Base-by-base conservation (phyloP, 768 basidiomycete genomes). In the Pholiota microspora region DNA sequence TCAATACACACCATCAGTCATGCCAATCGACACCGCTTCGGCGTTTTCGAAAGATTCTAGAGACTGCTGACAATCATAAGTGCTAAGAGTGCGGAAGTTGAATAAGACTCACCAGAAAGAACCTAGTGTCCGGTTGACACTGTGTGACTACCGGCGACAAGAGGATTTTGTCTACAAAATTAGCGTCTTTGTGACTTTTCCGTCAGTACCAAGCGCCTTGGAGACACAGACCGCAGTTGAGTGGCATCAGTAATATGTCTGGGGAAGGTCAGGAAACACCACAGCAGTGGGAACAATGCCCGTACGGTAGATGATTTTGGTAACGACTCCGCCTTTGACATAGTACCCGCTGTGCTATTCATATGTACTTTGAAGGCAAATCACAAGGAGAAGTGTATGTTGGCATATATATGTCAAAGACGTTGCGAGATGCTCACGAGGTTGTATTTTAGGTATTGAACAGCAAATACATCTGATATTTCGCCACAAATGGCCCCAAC, bases 61-160 rank as follows among this genome's bases (percentile, higher is more conserved):
- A n/a, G n/a, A n/a, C 40, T 42, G 38, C 52, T 46, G 32, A 36
- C 44, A 23, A 12, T 16, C 15, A 10, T 46, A 25, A 29, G 27
- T 47, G 52, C 52, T 53, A 7, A 23, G n/a, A 35, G 44, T 46
- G 44, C 52, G 52, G 52, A 53, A 16, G 34, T 53, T 53, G 9
- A 25, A 47, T 53, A 53, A 46, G 45, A 47, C 27, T 53, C 27
- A 53, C 44, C 27, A 12, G n/a, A n/a, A 34, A 46, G 44, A 38
- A 46, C 44, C 29, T 29, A 29, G 52, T 32, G 16, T 53, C 52
- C 42, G 45, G 42, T 25, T 46, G 52, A 45, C 16, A 24, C 15
- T 44, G 29, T 29, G 27, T 15, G 32, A 46, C 6, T 36, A 40
- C 45, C 45, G 52, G 38, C 45, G 53, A n/a, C n/a, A n/a, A 38